Evolutionary conservation across 441 rosid genomes (phyloP).

Genomic region (Pelargonium fulgidum): DNA sequence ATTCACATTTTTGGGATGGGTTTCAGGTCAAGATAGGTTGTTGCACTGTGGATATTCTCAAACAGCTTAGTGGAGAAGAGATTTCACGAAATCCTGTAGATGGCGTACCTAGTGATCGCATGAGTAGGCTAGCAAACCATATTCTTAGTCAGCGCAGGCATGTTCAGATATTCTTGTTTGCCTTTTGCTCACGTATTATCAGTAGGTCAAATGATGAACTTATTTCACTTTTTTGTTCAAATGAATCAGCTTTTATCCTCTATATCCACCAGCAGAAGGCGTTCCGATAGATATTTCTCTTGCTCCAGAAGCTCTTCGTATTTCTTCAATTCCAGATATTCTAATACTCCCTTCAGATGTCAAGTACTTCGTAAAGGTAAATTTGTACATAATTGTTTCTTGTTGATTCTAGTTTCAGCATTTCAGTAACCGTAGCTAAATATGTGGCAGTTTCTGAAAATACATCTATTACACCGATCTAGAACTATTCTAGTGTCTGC

Average conservation of each 20-base stretch:
- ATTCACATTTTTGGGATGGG: conserved; percentile 15
- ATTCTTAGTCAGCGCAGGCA: conserved; percentile 73
- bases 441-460: not conserved
- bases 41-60: conserved; percentile 82
- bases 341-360: conserved; percentile 86
- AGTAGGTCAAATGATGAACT: conserved; percentile 5
- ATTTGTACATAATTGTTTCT: not conserved
- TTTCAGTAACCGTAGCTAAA: conserved; percentile 5
- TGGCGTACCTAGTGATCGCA: conserved; percentile 63
- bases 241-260: conserved; percentile 75
- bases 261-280: conserved; percentile 79
- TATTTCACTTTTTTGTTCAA: conserved; percentile 3
- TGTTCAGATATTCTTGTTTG: conserved; percentile 11
- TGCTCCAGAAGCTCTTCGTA: conserved; percentile 58
- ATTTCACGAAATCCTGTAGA: conserved; percentile 54
- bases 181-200: conserved; percentile 5
- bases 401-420: conserved; percentile 6
- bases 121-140: conserved; percentile 77
- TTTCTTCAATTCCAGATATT: conserved; percentile 59
- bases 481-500: not conserved
- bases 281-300: conserved; percentile 76
- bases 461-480: not conserved
- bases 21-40: conserved; percentile 86
- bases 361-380: conserved; percentile 78
- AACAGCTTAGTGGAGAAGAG: conserved; percentile 89